phyloP scores from a whole-genome alignment of 768 basidiomycete species.

The Podaxis sp. region DNA sequence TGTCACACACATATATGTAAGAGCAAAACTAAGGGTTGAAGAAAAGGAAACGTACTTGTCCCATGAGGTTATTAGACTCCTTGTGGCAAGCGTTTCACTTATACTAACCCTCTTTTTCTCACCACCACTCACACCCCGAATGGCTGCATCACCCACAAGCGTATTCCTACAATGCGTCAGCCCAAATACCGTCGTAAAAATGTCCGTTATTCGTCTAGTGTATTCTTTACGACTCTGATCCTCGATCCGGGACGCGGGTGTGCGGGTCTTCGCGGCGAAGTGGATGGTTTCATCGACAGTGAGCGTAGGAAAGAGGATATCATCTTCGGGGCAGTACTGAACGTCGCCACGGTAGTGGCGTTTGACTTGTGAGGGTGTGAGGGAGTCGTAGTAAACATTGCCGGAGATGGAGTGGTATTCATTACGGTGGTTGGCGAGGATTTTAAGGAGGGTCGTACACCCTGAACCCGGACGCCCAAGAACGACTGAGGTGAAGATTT shows the following conservation, averaged over 20 bases:
- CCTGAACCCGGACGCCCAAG: slow-evolving; percentile 85
- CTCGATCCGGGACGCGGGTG: slow-evolving; percentile 53
- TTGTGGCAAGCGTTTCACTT: slow-evolving; percentile 58
- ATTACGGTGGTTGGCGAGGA: slow-evolving; percentile 69
- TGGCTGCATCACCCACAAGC: slow-evolving; percentile 72
- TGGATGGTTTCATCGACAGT: slow-evolving; percentile 75
- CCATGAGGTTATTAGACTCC: slow-evolving; percentile 67
- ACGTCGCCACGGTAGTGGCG: slow-evolving; percentile 77
- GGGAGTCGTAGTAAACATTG: slow-evolving; percentile 72
- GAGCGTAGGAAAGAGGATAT: slow-evolving; percentile 82
- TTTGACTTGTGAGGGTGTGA: slow-evolving; percentile 60
- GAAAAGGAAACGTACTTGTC: slow-evolving; percentile 56
- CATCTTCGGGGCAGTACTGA: slow-evolving; percentile 80
- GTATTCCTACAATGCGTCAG: slow-evolving; percentile 71
- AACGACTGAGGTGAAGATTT: slow-evolving; percentile 50
- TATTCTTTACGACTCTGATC: slow-evolving; percentile 39
- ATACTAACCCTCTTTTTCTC: slow-evolving; percentile 75
- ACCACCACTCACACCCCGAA: slow-evolving; percentile 74
- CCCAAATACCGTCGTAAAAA: slow-evolving; percentile 70
- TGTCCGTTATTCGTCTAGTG: slow-evolving; percentile 47
- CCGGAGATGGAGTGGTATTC: slow-evolving; percentile 71
- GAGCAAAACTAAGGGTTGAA: background rate
- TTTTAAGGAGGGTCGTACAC: slow-evolving; percentile 82
- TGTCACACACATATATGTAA: slow-evolving; percentile 26
- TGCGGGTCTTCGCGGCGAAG: slow-evolving; percentile 68